Base-by-base conservation (phyloP, 2,329 filamentous ascomycete genomes). In the Colletotrichum costaricense region DNA sequence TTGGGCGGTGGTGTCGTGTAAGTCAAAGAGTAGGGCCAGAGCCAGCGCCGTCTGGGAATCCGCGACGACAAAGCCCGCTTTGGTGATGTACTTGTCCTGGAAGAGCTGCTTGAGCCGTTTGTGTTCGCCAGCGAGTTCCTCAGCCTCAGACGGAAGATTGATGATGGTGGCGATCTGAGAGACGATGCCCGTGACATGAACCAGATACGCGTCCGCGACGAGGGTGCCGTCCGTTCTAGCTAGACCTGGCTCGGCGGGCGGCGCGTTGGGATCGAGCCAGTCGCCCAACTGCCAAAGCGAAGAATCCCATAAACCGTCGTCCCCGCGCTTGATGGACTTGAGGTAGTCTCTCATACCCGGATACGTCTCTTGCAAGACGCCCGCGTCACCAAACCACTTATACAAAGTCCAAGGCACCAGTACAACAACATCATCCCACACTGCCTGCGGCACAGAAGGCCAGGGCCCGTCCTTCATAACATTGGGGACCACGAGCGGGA, bases 261-360 rank as follows among this genome's bases (percentile, higher is more conserved):
- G 86, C 0, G 86, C 82, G 2, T 81, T 80, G 0, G 86, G 86
- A 68, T 88, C 86, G 0, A 88, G 81, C 86, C 86, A 88, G 75
- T 88, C 86, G 42, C 86, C 81, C 24, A 81, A 81, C 70, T 87
- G 85, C 63, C 78, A 80, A 7, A 73, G 63, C 16, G 74, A 76
- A 3, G 76, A 78, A 42, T 82, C 76, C 86, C 86, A 88, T 0
- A 88, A 78, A 1, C 83, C 81, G 5, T 77, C 80, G 0, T 67
- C 68, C 35, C 76, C 80, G 7, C 79, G 77, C 1, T 77, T 80
- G 42, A 83, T 81, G 14, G 80, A 81, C 22, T 73, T 79, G 1
- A 87, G 64, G 82, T 85, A 87, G 0, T 79, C 78, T 42, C 79
- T 79, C 78, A 85, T 84, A 1, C 83, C 83, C 0, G 78, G 70